Evolutionary conservation across 2,329 filamentous ascomycete genomes (phyloP).

Genomic region (Hypoxylon sp.): DNA sequence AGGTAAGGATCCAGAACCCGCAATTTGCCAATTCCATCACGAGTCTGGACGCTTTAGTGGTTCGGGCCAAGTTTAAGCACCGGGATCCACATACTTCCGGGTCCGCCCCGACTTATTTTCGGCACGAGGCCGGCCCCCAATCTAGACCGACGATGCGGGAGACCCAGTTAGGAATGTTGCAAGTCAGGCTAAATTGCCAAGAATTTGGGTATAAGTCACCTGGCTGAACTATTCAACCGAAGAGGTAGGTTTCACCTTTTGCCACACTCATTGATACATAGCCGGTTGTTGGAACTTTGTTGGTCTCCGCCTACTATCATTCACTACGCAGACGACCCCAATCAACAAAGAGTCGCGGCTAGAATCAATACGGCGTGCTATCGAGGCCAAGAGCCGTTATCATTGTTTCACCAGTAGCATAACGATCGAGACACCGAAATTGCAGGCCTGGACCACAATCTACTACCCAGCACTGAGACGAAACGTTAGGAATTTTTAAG

Average conservation of each 20-base stretch:
- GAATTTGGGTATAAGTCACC: conserved; percentile 39
- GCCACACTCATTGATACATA: conserved; percentile 21
- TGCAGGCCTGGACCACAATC: conserved; percentile 17
- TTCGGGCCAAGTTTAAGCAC: conserved; percentile 41
- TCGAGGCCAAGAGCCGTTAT: conserved; percentile 8
- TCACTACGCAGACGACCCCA: conserved; percentile 20
- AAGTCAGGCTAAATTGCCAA: conserved; percentile 46
- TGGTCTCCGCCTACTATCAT: conserved; percentile 25
- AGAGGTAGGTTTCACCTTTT: conserved; percentile 30
- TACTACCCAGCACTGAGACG: conserved; percentile 22
- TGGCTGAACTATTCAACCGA: conserved; percentile 39
- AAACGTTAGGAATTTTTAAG: conserved; percentile 11
- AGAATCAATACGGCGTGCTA: conserved; percentile 10
- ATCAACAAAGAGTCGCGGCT: conserved; percentile 18
- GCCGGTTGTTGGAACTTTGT: conserved; percentile 18
- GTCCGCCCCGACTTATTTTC: conserved; percentile 47
- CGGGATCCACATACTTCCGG: conserved; percentile 40
- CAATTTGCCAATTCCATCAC: conserved; percentile 37
- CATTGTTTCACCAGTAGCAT: conserved; percentile 3
- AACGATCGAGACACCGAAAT: conserved; percentile 17
- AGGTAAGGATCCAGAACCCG: conserved; percentile 37
- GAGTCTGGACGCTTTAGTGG: conserved; percentile 36
- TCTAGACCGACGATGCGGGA: conserved; percentile 40
- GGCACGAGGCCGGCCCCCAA: conserved; percentile 38
- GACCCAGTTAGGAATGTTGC: conserved; percentile 45